A percentile compares a stretch with the other conserved stretches of the same genome.
Conservation (phyloP, 257 asterid genomes). For the Plantago major region DNA sequence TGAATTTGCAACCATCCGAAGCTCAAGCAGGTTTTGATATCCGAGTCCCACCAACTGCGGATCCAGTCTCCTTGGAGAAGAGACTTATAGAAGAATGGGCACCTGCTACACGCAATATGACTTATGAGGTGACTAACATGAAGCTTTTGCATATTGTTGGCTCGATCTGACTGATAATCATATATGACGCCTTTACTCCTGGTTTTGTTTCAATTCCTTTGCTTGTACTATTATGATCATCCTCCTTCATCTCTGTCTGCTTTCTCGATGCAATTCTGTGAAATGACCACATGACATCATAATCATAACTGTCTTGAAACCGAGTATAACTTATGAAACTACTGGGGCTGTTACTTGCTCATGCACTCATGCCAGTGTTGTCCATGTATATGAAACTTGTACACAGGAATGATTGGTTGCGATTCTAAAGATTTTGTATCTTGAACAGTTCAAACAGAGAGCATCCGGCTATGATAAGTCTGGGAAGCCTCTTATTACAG, state of each 20-base stretch:
- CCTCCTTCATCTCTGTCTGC: too few relatives aligned
- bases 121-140: conserved; percentile 65
- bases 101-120: conserved; percentile 83
- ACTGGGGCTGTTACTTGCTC: not conserved
- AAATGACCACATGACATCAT: not conserved
- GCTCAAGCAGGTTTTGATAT: conserved; percentile 97
- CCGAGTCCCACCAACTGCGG: conserved; percentile 86
- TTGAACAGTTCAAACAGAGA: conserved; percentile 78
- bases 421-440: conserved; percentile 28
- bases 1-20: conserved; percentile 98
- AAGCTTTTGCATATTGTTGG: not conserved
- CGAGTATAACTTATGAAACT: not conserved
- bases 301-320: not conserved
- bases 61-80: conserved; percentile 70
- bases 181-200: not conserved
- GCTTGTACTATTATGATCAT: too few relatives aligned
- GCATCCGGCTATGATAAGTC: conserved; percentile 37
- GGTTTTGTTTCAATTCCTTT: not conserved
- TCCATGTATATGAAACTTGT: conserved; percentile 4
- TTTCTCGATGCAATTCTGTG: not conserved
- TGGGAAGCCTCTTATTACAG: conserved; percentile 69
- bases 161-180: not conserved
- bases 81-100: conserved; percentile 97
- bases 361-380: not conserved
- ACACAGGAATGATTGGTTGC: conserved; percentile 15